These are phyloP conservation scores for Cercospora zeae-maydis DNA, from an alignment of 2,329 filamentous ascomycete genomes.

Conservation along the genomic window DNA sequence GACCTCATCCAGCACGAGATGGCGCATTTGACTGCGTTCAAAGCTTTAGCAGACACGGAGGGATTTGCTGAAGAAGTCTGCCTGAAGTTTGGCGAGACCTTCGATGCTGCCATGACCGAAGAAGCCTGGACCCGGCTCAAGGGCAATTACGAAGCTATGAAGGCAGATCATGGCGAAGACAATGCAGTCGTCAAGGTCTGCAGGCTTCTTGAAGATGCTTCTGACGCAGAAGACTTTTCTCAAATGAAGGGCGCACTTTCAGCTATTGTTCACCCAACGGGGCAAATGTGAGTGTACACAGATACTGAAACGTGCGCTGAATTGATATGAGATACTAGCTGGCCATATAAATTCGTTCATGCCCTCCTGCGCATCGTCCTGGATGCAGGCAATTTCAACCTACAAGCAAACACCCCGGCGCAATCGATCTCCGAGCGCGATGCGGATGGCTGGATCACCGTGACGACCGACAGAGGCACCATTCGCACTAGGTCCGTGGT, in stretches of 20 bases:
- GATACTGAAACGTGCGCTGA: background rate
- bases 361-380: conserved; percentile 25
- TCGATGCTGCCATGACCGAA: conserved; percentile 36
- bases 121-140: conserved; percentile 33
- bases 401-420: conserved; percentile 33
- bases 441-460: conserved; percentile 28
- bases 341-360: conserved; percentile 30
- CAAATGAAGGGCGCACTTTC: conserved; percentile 35
- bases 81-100: conserved; percentile 34
- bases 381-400: conserved; percentile 21
- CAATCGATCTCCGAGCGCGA: conserved; percentile 26
- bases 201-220: conserved; percentile 23
- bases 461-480: conserved; percentile 20
- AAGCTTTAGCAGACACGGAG: conserved; percentile 20
- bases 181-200: conserved; percentile 31
- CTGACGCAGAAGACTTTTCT: conserved; percentile 32
- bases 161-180: conserved; percentile 30
- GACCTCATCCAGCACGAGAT: conserved; percentile 31
- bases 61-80: conserved; percentile 33
- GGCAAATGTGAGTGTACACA: conserved; percentile 25
- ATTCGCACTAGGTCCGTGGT: conserved; percentile 21
- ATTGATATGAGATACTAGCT: conserved; percentile 18
- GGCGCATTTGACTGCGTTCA: conserved; percentile 30
- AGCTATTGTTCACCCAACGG: conserved; percentile 32
- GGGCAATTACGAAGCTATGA: conserved; percentile 31